Evolutionary conservation across 352 stramenopile species (phyloP).

Genomic region (Peronosclerospora sorghi): DNA sequence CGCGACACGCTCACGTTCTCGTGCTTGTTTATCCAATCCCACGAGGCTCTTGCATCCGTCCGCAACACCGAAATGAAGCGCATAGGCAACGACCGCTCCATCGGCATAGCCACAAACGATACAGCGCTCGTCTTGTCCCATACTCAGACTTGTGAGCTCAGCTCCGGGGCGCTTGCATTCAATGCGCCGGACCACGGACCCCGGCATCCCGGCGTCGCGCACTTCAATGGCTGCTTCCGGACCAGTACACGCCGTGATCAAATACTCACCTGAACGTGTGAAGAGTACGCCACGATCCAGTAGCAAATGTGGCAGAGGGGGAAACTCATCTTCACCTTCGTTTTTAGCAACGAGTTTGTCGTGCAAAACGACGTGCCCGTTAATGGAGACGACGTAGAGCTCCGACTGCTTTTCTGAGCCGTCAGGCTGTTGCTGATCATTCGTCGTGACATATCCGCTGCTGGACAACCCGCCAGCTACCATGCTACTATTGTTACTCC

Average conservation of each 20-base stretch:
- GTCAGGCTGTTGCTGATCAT: slow-evolving; percentile 15
- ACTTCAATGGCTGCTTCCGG: slow-evolving; percentile 66
- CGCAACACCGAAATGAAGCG: slow-evolving; percentile 69
- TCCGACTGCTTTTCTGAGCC: slow-evolving; percentile 47
- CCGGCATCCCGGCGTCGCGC: slow-evolving; percentile 46
- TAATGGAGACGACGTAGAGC: slow-evolving; percentile 74
- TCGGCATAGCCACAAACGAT: slow-evolving; percentile 75
- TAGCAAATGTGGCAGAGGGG: slow-evolving; percentile 31
- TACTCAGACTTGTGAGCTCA: slow-evolving; percentile 54
- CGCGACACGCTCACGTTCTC: slow-evolving; percentile 65
- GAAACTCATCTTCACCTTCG: slow-evolving; percentile 16
- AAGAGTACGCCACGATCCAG: slow-evolving; percentile 63
- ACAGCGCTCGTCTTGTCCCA: slow-evolving; percentile 75
- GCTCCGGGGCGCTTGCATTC: slow-evolving; percentile 55
- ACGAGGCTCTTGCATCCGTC: slow-evolving; percentile 64
- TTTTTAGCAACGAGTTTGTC: slow-evolving; percentile 32
- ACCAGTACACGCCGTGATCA: slow-evolving; percentile 54
- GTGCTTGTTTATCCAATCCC: slow-evolving; percentile 58
- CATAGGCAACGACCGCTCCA: slow-evolving; percentile 67
- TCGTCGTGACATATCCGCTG: slow-evolving; percentile 22
- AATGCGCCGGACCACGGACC: slow-evolving; percentile 55
- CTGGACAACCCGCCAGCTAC: slow-evolving; percentile 24
- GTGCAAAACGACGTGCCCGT: slow-evolving; percentile 60
- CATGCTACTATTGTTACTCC: slow-evolving; percentile 24
- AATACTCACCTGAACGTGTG: slow-evolving; percentile 67